Percentiles rank a stretch among this genome's conserved stretches.
These are phyloP conservation scores for Alisma plantagoaquatica DNA, from an alignment of 106 monocot species.

Conservation along the genomic window DNA sequence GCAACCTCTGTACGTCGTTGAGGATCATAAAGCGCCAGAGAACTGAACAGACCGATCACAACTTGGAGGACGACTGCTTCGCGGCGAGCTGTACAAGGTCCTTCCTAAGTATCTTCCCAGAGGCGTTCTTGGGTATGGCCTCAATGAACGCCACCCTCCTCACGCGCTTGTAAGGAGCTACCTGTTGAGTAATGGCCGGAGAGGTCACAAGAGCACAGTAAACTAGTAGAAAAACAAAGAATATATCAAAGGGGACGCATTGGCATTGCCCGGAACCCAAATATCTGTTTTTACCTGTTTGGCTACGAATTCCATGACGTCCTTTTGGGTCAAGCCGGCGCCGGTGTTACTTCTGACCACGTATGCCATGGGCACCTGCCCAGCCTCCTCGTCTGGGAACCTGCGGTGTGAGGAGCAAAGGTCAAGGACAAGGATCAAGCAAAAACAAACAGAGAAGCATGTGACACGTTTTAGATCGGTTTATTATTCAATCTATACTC, in stretches of 20 bases:
- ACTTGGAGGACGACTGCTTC: too few species aligned
- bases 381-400: conserved; percentile 66
- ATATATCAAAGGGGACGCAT: neutral
- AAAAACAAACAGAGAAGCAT: neutral
- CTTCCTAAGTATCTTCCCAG: conserved; percentile 88
- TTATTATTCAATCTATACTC: too few species aligned
- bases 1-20: too few species aligned
- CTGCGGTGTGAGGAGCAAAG: conserved; percentile 11
- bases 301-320: conserved; percentile 61
- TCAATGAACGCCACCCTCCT: conserved; percentile 62
- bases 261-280: neutral
- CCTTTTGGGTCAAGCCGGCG: conserved; percentile 21
- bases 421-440: neutral
- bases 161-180: conserved; percentile 88
- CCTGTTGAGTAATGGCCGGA: conserved; percentile 13
- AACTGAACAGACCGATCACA: too few species aligned
- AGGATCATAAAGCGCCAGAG: too few species aligned
- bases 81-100: conserved; percentile 84
- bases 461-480: neutral
- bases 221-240: neutral
- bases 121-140: conserved; percentile 75
- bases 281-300: conserved; percentile 30
- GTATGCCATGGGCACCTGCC: conserved; percentile 86
- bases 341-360: conserved; percentile 61
- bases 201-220: neutral